Percentiles rank a stretch among this genome's conserved stretches.
Evolutionary conservation across 345 rosid species (phyloP).

Genomic region (Arabidopsis suecica): DNA sequence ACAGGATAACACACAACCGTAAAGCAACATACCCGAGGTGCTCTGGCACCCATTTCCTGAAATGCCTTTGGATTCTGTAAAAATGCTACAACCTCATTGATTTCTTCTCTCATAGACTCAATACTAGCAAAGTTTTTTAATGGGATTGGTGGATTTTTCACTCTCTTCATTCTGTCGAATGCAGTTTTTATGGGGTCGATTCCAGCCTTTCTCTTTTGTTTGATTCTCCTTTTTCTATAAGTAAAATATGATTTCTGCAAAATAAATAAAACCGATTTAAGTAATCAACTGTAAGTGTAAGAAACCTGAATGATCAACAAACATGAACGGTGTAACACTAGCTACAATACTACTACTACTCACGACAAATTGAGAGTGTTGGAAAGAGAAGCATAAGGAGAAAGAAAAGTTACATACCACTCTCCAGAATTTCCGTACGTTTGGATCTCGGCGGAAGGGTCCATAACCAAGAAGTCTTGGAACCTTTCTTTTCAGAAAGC

Average conservation of each 20-base stretch:
- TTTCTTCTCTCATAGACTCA: conserved; percentile 97
- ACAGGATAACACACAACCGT: conserved; percentile 22
- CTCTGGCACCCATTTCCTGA: conserved; percentile 95
- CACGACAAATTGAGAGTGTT: conserved; percentile 11
- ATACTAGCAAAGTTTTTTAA: conserved; percentile 87
- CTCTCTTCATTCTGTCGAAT: conserved; percentile 96
- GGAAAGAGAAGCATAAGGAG: conserved; percentile 22
- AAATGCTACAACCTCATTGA: conserved; percentile 94
- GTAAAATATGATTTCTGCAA: conserved; percentile 77
- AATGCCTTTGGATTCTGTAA: conserved; percentile 90
- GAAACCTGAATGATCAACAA: conserved; percentile 34
- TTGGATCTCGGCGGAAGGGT: conserved; percentile 77
- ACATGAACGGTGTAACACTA: conserved; percentile 19
- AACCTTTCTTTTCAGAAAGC: conserved; percentile 70
- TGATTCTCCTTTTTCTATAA: conserved; percentile 61
- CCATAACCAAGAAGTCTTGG: conserved; percentile 83
- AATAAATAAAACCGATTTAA: conserved; percentile 11
- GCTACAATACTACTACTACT: conserved; percentile 1
- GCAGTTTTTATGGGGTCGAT: conserved; percentile 86
- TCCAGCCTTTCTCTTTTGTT: conserved; percentile 76
- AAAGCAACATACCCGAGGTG: conserved; percentile 77
- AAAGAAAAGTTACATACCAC: conserved; percentile 60
- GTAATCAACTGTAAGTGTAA: conserved; percentile 18
- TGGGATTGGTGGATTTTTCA: conserved; percentile 93
- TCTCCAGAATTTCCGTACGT: conserved; percentile 69